Base-by-base conservation (phyloP, 352 stramenopile species). In the Aphanomyces astaci region DNA sequence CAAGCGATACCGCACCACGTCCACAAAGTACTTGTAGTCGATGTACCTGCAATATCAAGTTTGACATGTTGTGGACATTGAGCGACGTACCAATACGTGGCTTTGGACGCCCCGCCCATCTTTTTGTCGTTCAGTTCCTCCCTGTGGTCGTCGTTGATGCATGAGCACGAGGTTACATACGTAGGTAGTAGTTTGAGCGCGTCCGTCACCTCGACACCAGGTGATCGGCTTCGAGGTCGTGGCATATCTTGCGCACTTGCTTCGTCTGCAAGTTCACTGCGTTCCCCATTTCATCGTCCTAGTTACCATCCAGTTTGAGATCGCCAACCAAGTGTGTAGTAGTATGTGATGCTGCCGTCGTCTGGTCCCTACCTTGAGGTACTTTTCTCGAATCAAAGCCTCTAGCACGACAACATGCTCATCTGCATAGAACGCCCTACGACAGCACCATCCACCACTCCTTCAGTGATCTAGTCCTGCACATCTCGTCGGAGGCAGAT, bases 1-100 rank as follows among this genome's bases (percentile, higher is more conserved):
- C 22, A 95, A 75, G 11, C 87, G 85, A 65, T 90, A 95, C 71
- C 90, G 84, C 64, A 95, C 84, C 63, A 95, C 86, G 66, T 95
- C 86, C 49, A 93, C 84, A 75, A 95, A 94, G 73, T 95, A 92
- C 72, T 95, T 95, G 82, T 94, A 95, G 78, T 95, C 87, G 76
- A 95, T 95, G 76, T 95, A 94, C 73, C 73, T 83, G 64, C 24
- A 36, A 9, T 9, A 27, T 24, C 25, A 15, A 57, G 15, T 13
- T 19, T 9, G 66, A 10, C 24, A 45, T 22, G 19, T 2, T 22
- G 28, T 43, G 2, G 46, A 7, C 28, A 3, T 19, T 17, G 32
- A 59, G n/a, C n/a, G n/a, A 59, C 65, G 32, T 53, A 84, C 86
- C 87, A 95, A 72, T 95, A 95, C 57, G 85, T 92, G 49, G 83